These are phyloP conservation scores for Phytophthora sp. DNA, from an alignment of 352 stramenopile genomes.

Conservation along the genomic window DNA sequence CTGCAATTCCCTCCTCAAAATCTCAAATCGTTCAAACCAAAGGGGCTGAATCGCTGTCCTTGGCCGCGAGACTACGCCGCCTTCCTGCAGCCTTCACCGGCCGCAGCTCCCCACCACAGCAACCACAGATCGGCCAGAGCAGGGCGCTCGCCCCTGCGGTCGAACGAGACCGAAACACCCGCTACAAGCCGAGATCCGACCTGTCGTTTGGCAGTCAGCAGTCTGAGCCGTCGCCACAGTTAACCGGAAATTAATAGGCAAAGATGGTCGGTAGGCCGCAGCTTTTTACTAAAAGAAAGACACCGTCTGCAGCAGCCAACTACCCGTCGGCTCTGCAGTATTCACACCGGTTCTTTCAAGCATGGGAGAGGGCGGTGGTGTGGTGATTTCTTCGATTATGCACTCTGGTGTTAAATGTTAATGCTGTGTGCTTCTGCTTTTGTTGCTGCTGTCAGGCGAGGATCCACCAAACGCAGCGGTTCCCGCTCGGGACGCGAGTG, in stretches of 20 bases:
- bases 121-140: not conserved
- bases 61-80: too few relatives aligned
- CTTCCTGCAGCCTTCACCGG: not conserved
- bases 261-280: conserved; percentile 32
- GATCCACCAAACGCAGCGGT: conserved; percentile 56
- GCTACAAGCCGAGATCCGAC: not conserved
- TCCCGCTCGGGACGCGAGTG: conserved; percentile 65
- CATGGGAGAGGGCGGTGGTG: conserved; percentile 7
- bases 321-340: conserved; percentile 4
- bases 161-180: not conserved
- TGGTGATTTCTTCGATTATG: not conserved
- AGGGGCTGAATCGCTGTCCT: too few relatives aligned
- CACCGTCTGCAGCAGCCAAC: conserved; percentile 5
- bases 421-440: conserved; percentile 17
- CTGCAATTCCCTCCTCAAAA: too few relatives aligned
- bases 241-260: conserved; percentile 6
- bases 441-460: conserved; percentile 43
- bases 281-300: conserved; percentile 7
- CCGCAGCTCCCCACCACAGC: not conserved
- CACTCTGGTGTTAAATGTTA: conserved; percentile 5
- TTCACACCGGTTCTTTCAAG: too few relatives aligned
- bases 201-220: not conserved
- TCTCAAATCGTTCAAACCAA: too few relatives aligned
- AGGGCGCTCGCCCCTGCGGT: not conserved
- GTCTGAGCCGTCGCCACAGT: not conserved